Evolutionary conservation across 352 stramenopile genomes (phyloP).

Genomic region (Phytophthora kernoviae): DNA sequence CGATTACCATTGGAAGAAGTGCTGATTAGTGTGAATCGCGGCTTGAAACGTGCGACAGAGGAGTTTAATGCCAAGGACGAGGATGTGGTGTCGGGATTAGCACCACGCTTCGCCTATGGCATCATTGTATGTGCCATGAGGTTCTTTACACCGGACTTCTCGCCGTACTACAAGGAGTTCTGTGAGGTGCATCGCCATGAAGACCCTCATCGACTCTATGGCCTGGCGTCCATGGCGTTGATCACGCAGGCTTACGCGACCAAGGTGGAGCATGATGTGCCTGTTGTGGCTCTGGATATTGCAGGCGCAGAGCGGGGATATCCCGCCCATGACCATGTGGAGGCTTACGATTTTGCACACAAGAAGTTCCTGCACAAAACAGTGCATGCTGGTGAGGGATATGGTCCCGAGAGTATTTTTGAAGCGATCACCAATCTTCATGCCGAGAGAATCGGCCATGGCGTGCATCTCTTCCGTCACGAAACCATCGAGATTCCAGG

Average conservation of each 20-base stretch:
- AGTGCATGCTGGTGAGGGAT: conserved; percentile 87
- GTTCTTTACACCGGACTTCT: conserved; percentile 83
- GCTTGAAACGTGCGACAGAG: conserved; percentile 59
- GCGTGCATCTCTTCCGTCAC: conserved; percentile 82
- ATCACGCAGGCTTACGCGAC: conserved; percentile 81
- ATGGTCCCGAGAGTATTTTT: conserved; percentile 89
- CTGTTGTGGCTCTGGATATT: conserved; percentile 88
- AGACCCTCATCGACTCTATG: conserved; percentile 76
- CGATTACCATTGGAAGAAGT: conserved; percentile 76
- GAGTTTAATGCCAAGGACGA: conserved; percentile 66
- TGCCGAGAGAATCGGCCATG: conserved; percentile 86
- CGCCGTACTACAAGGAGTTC: conserved; percentile 86
- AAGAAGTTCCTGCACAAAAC: conserved; percentile 91
- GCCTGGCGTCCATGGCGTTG: conserved; percentile 81
- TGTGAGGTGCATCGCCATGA: conserved; percentile 81
- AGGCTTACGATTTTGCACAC: conserved; percentile 86
- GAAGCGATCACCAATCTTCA: conserved; percentile 88
- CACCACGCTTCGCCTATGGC: conserved; percentile 77
- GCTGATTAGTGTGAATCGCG: conserved; percentile 67
- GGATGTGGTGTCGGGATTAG: conserved; percentile 55
- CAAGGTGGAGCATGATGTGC: conserved; percentile 63
- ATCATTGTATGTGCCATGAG: conserved; percentile 92
- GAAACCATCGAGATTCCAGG: conserved; percentile 68
- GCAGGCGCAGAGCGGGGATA: conserved; percentile 84
- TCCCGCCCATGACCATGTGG: conserved; percentile 77